phyloP scores from a whole-genome alignment of 257 asterid species.

The Solanum sejunctum region DNA sequence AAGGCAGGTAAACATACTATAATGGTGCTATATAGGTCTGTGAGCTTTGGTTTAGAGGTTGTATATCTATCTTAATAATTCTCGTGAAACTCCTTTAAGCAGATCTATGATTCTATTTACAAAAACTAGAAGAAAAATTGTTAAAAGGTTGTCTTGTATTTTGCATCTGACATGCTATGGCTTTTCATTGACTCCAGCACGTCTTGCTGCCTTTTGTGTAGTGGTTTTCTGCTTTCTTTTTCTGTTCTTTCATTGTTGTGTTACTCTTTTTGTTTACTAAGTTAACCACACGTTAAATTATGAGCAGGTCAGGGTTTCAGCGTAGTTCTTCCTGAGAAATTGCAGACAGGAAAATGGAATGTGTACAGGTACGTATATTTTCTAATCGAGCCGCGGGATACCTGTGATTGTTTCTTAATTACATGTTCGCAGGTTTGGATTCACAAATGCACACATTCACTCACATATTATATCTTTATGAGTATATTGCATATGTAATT shows the following conservation, averaged over 20 bases:
- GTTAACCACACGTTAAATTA: conserved; percentile 1
- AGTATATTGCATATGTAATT: background rate
- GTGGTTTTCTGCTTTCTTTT: background rate
- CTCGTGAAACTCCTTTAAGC: background rate
- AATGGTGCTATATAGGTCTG: background rate
- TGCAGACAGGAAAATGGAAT: conserved; percentile 90
- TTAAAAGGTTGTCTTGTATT: background rate
- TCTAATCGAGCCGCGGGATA: background rate
- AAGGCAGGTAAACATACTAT: background rate
- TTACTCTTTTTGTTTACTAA: background rate
- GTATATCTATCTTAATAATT: background rate
- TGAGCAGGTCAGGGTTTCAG: conserved; percentile 68
- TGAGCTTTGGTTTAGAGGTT: background rate
- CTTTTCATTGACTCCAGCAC: background rate
- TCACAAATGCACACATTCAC: background rate
- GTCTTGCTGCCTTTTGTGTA: background rate
- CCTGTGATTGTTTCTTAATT: background rate
- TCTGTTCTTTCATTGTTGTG: background rate
- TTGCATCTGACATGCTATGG: background rate
- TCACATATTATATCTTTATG: background rate
- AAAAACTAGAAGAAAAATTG: background rate
- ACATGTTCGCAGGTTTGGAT: background rate
- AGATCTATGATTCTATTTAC: background rate
- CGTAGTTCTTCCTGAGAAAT: conserved; percentile 85
- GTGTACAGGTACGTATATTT: conserved; percentile 61